These are phyloP conservation scores for Plenodomus lindquistii DNA, from an alignment of 2,329 filamentous ascomycete species.

Conservation along the genomic window DNA sequence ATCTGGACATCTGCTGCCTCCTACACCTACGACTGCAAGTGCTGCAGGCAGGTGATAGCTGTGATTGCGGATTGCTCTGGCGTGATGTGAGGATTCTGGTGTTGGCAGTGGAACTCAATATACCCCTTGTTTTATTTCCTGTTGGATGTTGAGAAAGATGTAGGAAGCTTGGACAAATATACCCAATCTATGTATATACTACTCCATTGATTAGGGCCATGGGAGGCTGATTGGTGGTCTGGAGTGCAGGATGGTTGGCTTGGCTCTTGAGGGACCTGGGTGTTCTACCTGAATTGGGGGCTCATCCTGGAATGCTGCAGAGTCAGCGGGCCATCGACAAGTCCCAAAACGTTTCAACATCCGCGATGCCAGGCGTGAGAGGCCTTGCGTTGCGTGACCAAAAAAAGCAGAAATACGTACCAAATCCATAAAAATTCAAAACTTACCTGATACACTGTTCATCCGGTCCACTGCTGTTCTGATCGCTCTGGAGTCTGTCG, in stretches of 20 bases:
- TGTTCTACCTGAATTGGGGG: neutral
- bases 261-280: conserved; percentile 6
- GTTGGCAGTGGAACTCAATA: conserved; percentile 31
- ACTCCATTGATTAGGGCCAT: conserved; percentile 7
- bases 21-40: conserved; percentile 28
- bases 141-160: conserved; percentile 10
- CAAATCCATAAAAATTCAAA: conserved; percentile 20
- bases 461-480: neutral
- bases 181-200: conserved; percentile 32
- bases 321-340: neutral
- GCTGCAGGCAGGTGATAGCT: conserved; percentile 14
- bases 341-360: neutral
- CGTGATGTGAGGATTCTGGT: conserved; percentile 21
- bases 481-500: neutral
- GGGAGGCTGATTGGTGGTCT: conserved; percentile 1
- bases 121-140: conserved; percentile 38
- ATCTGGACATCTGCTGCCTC: conserved; percentile 41
- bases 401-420: neutral
- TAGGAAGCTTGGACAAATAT: conserved; percentile 17
- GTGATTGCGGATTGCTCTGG: conserved; percentile 7
- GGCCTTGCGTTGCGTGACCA: neutral
- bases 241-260: neutral
- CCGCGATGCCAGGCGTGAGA: conserved; percentile 1
- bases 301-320: neutral
- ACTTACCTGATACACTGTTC: conserved; percentile 14